Evolutionary conservation across 2,329 filamentous ascomycete genomes (phyloP).

Genomic region (Alternaria brassicicola): DNA sequence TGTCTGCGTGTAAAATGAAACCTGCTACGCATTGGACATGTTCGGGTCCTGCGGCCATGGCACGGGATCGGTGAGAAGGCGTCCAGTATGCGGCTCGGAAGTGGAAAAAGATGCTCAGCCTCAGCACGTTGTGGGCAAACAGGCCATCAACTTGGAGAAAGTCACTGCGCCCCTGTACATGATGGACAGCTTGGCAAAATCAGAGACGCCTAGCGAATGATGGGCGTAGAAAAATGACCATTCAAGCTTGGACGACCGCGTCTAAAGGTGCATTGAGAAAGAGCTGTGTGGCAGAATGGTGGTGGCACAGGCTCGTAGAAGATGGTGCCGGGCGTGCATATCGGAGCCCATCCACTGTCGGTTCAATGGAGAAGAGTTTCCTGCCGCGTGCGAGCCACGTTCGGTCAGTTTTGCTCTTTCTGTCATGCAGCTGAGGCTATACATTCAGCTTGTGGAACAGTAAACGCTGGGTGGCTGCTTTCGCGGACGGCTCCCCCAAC

Average conservation of each 20-base stretch:
- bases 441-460: slow-evolving; percentile 31
- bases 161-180: slow-evolving; percentile 23
- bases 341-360: slow-evolving; percentile 15
- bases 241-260: slow-evolving; percentile 19
- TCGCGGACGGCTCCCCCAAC: slow-evolving; percentile 6
- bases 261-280: slow-evolving; percentile 9
- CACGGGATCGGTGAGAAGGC: slow-evolving; percentile 29
- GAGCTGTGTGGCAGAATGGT: slow-evolving; percentile 22
- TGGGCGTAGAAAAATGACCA: slow-evolving; percentile 6
- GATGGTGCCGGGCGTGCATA: slow-evolving; percentile 12
- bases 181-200: slow-evolving; percentile 10
- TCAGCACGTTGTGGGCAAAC: slow-evolving; percentile 34
- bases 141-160: slow-evolving; percentile 13
- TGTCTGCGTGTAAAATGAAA: slow-evolving; percentile 33
- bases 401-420: slow-evolving; percentile 24
- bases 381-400: slow-evolving; percentile 29
- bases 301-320: slow-evolving; percentile 33
- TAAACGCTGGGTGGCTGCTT: slow-evolving; percentile 10
- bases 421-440: slow-evolving; percentile 25
- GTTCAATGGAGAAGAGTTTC: slow-evolving; percentile 20
- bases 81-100: slow-evolving; percentile 29
- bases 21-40: slow-evolving; percentile 25
- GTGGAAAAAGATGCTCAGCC: slow-evolving; percentile 36
- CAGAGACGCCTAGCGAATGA: slow-evolving; percentile 25
- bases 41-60: slow-evolving; percentile 19